These are phyloP conservation scores for Groenewaldozyma auringiensis DNA, from an alignment of 1,139 yeast species.

Conservation along the genomic window DNA sequence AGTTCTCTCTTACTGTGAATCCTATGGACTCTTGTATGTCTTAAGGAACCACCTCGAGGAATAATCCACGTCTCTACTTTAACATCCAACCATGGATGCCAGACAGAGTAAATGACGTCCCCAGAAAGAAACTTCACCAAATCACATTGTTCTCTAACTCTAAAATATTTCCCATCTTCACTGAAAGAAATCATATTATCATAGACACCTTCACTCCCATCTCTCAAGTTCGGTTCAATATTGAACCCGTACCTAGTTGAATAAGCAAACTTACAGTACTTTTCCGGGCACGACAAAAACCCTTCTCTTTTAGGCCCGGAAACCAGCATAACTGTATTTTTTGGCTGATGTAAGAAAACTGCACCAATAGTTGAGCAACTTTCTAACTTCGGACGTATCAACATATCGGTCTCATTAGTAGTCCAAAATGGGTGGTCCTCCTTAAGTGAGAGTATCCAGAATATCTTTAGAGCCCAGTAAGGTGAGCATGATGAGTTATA, in stretches of 20 bases:
- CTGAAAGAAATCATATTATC: constrained; percentile 19
- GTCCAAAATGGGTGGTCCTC: constrained; percentile 22
- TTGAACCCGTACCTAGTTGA: constrained; percentile 29
- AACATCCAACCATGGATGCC: constrained; percentile 25
- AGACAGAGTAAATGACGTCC: constrained; percentile 20
- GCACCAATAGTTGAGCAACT: constrained; percentile 17
- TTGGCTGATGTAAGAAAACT: constrained; percentile 19
- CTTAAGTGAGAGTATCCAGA: constrained; percentile 19
- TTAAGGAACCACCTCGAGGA: constrained; percentile 14
- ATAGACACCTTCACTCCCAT: constrained; percentile 19
- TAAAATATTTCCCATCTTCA: constrained; percentile 15
- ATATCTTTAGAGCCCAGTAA: constrained; percentile 29
- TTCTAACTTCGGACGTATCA: constrained; percentile 17
- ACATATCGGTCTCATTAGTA: constrained; percentile 13
- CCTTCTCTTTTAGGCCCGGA: constrained; percentile 24
- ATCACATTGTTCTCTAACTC: constrained; percentile 17
- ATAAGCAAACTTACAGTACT: constrained; percentile 31
- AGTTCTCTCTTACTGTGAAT: constrained; percentile 16
- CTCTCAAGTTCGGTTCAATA: constrained; percentile 20
- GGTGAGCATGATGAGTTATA: constrained; percentile 31
- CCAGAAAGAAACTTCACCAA: constrained; percentile 22
- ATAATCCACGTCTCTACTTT: constrained; percentile 25
- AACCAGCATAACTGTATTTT: constrained; percentile 23
- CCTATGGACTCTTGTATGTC: constrained; percentile 25
- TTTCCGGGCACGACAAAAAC: constrained; percentile 23